These are phyloP conservation scores for Desmodesmus armatus DNA, from an alignment of 139 green algal species.

Conservation along the genomic window DNA sequence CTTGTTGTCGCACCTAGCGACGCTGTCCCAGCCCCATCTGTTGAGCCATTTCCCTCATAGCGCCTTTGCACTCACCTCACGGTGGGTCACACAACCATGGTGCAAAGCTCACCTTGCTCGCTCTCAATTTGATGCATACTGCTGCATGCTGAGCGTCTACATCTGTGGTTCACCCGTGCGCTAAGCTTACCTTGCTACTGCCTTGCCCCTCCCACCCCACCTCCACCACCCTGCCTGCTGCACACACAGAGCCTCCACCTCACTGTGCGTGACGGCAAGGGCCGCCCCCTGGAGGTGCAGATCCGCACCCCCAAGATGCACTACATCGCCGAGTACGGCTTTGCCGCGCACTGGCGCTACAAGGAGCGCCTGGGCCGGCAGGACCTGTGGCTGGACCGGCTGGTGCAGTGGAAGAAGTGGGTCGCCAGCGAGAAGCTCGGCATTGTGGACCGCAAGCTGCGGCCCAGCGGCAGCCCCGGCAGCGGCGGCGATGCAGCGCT, in stretches of 20 bases:
- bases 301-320: conserved; percentile 95
- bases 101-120: too few species aligned
- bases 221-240: too few species aligned
- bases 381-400: conserved; percentile 45
- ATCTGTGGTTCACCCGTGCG: too few species aligned
- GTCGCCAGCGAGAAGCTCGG: conserved; percentile 41
- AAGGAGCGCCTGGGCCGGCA: conserved; percentile 79
- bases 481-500: conserved; percentile 21
- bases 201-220: too few species aligned
- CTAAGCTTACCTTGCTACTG: too few species aligned
- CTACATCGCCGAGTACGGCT: conserved; percentile 88
- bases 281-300: conserved; percentile 71
- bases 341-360: conserved; percentile 94
- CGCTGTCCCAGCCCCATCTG: too few species aligned
- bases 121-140: background rate
- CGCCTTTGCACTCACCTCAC: too few species aligned
- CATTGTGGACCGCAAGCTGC: conserved; percentile 38
- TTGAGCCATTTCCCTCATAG: too few species aligned
- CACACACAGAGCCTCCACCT: conserved; percentile 54
- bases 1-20: background rate
- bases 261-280: conserved; percentile 58
- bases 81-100: too few species aligned
- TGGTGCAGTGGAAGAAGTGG: conserved; percentile 53
- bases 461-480: conserved; percentile 26
- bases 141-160: background rate